Evolutionary conservation across 2,329 filamentous ascomycete genomes (phyloP).

Genomic region (Fusarium sp.): DNA sequence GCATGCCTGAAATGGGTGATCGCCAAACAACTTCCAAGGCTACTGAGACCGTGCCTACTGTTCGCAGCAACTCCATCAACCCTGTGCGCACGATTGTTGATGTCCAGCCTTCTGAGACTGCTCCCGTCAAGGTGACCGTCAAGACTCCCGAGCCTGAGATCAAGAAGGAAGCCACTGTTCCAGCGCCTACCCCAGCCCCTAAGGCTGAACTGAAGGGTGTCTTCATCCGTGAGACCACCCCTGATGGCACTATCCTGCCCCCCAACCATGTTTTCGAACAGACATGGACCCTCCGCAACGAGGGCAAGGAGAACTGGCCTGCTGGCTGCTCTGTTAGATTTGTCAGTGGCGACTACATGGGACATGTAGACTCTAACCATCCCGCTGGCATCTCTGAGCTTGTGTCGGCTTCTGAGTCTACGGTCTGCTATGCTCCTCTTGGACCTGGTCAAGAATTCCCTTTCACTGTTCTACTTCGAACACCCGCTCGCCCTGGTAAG

Average conservation of each 20-base stretch:
- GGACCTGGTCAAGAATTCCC: constrained; percentile 78
- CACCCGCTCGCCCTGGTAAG: constrained; percentile 79
- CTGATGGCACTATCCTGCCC: constrained; percentile 79
- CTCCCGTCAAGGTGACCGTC: constrained; percentile 11
- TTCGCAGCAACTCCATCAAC: constrained; percentile 61
- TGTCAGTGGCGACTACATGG: constrained; percentile 96
- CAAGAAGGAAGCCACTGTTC: constrained; percentile 45
- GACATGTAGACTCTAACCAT: constrained; percentile 83
- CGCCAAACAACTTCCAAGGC: constrained; percentile 57
- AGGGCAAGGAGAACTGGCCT: constrained; percentile 83
- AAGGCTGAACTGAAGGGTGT: constrained; percentile 60
- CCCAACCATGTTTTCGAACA: constrained; percentile 84
- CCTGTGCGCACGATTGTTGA: constrained; percentile 79
- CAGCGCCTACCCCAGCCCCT: constrained; percentile 38
- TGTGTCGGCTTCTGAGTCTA: constrained; percentile 83
- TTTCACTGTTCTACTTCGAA: constrained; percentile 88
- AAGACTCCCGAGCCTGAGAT: constrained; percentile 20
- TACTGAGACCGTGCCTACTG: constrained; percentile 58
- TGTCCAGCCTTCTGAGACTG: constrained; percentile 71
- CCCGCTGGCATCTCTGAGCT: constrained; percentile 84
- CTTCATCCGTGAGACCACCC: constrained; percentile 82
- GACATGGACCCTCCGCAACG: constrained; percentile 91
- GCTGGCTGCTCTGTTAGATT: constrained; percentile 90
- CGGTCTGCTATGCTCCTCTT: constrained; percentile 76
- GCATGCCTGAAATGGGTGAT: constrained; percentile 80